phyloP scores from a whole-genome alignment of 2,329 filamentous ascomycete species.

The Cercospora sesami region DNA sequence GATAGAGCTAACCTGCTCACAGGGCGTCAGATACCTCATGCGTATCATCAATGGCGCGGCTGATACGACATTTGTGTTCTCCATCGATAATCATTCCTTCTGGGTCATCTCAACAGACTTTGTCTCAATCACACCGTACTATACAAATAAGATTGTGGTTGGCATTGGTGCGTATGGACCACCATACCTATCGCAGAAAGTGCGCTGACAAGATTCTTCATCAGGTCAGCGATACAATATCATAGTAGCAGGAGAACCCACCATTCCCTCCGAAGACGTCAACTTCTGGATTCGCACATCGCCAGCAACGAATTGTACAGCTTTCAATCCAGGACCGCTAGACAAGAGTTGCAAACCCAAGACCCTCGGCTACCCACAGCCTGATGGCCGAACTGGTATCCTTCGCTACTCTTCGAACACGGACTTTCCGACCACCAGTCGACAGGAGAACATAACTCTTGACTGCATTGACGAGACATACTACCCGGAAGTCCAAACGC shows the following conservation, averaged over 20 bases:
- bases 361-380: constrained; percentile 24
- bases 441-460: neutral
- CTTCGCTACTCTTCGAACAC: neutral
- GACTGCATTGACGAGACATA: neutral
- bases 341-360: constrained; percentile 43
- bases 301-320: constrained; percentile 23
- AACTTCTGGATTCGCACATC: constrained; percentile 4
- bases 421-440: neutral
- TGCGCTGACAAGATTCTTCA: neutral
- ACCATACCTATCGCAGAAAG: neutral
- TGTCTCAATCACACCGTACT: constrained; percentile 42
- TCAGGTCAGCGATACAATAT: constrained; percentile 36
- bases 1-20: neutral
- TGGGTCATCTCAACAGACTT: constrained; percentile 45
- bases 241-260: constrained; percentile 15
- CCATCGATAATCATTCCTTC: constrained; percentile 45
- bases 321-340: constrained; percentile 37
- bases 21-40: constrained; percentile 29
- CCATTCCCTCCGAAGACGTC: neutral
- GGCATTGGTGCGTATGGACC: constrained; percentile 35
- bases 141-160: constrained; percentile 41
- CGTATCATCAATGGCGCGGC: constrained; percentile 41
- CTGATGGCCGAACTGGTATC: neutral
- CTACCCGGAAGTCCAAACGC: neutral
- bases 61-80: constrained; percentile 47